Base-by-base conservation (phyloP, 2,329 filamentous ascomycete genomes). In the Clonostachys chloroleuca region DNA sequence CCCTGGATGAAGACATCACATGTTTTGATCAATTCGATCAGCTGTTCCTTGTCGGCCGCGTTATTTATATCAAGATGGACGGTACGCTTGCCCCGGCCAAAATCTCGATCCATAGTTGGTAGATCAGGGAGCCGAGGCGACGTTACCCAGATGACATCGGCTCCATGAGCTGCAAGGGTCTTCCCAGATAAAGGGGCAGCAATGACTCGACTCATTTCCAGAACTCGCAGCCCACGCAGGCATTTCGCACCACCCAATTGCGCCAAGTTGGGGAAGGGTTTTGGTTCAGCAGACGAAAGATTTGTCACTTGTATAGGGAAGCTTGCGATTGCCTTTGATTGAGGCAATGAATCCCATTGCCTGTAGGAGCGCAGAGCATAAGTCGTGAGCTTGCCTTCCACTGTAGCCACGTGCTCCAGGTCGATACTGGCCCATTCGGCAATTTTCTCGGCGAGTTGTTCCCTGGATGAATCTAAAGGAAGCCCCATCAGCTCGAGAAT, bases 191-290 rank as follows among this genome's bases (percentile, higher is more conserved):
- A 78, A 12, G 86, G 85, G 0, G 83, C 85, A 12, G 86, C 86
- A 51, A 90, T 87, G 48, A 89, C 81, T 16, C 86, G 80, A 56
- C 83, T 86, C 44, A 89, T 67, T 60, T 90, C 86, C 7, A 90
- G 72, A 6, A 89, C 84, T 47, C 83, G 82, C 55, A 89, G 71
- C 1, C 85, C 85, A 62, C 70, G 37, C 70, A 80, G 54, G 60
- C 66, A 69, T 16, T 59, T 52, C 6, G 59, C 6, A 78, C 54
- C 9, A 72, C 69, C 36, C 54, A 54, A 5, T 74, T 62, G 49
- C 62, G 69, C 51, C 58, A 67, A 42, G 9, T 47, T 34, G 34
- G 56, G 47, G 41, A 54, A 34, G 35, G 56, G 44, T 14, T 49
- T 37, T n/a, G 43, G 35, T 12, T 17, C 35, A 17, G 49, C 33